phyloP scores from a whole-genome alignment of 2,329 filamentous ascomycete species.

The Phialophora chinensis region DNA sequence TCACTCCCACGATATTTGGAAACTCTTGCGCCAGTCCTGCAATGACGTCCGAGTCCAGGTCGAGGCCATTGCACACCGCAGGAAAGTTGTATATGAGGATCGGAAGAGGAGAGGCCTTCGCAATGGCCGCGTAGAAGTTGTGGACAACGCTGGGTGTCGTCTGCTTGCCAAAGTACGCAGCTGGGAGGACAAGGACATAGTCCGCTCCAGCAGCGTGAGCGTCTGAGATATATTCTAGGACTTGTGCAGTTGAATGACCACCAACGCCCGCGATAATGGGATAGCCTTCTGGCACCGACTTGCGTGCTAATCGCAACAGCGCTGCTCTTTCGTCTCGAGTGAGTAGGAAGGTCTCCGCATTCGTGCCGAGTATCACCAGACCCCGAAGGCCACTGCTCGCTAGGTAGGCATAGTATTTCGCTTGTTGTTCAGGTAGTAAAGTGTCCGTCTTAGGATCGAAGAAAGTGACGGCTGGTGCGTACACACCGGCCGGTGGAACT shows the following conservation, averaged over 20 bases:
- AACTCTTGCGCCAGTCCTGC: constrained; percentile 58
- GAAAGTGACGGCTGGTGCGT: constrained; percentile 62
- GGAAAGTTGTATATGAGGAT: constrained; percentile 74
- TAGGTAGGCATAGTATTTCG: constrained; percentile 60
- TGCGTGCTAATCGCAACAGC: constrained; percentile 63
- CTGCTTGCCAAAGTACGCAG: constrained; percentile 69
- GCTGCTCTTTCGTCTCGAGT: constrained; percentile 64
- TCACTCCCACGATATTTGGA: constrained; percentile 67
- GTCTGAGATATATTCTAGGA: constrained; percentile 64
- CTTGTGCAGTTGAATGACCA: constrained; percentile 69
- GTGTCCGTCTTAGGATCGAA: constrained; percentile 59
- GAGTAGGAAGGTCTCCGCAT: constrained; percentile 62
- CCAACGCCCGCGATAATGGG: constrained; percentile 69
- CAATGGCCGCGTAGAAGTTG: constrained; percentile 65
- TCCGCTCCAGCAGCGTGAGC: constrained; percentile 66
- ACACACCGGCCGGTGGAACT: constrained; percentile 52
- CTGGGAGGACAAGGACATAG: constrained; percentile 66
- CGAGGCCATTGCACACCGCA: constrained; percentile 70
- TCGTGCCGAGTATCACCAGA: constrained; percentile 62
- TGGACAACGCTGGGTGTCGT: constrained; percentile 64
- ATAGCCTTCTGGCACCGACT: constrained; percentile 59
- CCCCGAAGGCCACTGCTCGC: constrained; percentile 58
- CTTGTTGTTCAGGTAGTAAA: constrained; percentile 56
- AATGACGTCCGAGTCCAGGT: constrained; percentile 70
- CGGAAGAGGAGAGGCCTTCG: constrained; percentile 59